phyloP scores from a whole-genome alignment of 352 stramenopile genomes.

The Pythium oligandrum region DNA sequence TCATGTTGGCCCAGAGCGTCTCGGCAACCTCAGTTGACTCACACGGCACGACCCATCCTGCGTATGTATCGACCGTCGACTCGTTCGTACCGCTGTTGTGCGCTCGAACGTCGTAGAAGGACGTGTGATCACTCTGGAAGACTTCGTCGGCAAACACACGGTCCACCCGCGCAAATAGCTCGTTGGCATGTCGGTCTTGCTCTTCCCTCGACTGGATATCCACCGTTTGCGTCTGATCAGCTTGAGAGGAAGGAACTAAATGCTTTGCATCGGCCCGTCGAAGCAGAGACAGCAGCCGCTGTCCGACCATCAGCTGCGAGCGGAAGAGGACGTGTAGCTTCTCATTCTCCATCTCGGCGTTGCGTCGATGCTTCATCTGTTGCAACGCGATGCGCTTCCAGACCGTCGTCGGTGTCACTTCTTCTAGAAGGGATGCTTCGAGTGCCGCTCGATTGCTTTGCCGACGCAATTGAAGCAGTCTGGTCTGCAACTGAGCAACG shows the following conservation, averaged over 20 bases:
- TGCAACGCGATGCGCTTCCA: background rate
- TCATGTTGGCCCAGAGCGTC: too few relatives aligned
- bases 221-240: background rate
- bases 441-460: too few relatives aligned
- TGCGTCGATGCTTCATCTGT: background rate
- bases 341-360: background rate
- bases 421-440: background rate
- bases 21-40: background rate
- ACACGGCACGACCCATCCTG: background rate
- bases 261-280: too few relatives aligned
- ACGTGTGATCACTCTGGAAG: background rate
- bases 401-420: background rate
- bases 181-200: background rate
- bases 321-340: background rate
- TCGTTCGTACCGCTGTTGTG: background rate
- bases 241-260: background rate
- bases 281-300: background rate
- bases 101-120: background rate
- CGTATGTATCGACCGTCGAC: background rate
- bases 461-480: too few relatives aligned
- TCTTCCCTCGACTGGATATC: background rate
- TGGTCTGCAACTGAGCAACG: too few relatives aligned
- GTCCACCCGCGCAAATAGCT: background rate
- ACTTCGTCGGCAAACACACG: background rate
- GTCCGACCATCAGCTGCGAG: background rate